Evolutionary conservation across 345 rosid genomes (phyloP).

Genomic region (Citrus reticulata): DNA sequence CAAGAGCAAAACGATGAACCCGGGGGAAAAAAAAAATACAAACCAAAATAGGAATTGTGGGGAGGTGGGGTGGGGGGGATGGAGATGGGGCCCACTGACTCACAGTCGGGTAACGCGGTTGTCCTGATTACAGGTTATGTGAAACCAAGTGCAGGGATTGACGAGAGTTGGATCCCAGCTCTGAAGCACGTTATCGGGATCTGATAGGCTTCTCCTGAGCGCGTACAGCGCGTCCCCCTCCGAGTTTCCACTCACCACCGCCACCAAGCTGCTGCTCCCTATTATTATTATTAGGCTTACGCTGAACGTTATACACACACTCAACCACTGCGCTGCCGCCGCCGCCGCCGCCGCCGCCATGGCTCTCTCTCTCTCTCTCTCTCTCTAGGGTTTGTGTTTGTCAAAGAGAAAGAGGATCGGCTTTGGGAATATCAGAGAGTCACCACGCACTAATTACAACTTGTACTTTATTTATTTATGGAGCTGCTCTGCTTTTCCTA

Average conservation of each 20-base stretch:
- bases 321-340: slow-evolving; percentile 22
- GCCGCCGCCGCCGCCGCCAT: slow-evolving; percentile 62
- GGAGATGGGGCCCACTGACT: neutral
- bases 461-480: neutral
- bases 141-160: slow-evolving; percentile 98
- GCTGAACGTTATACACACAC: slow-evolving; percentile 22
- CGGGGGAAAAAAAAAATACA: too few species aligned
- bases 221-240: slow-evolving; percentile 91
- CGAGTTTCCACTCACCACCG: slow-evolving; percentile 51
- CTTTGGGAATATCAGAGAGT: slow-evolving; percentile 44
- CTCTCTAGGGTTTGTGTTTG: neutral
- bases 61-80: neutral
- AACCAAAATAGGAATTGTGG: too few species aligned
- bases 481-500: neutral
- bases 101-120: slow-evolving; percentile 93
- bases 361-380: slow-evolving; percentile 5
- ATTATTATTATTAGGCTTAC: slow-evolving; percentile 13
- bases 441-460: neutral
- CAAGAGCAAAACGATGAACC: too few species aligned
- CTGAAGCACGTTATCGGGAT: slow-evolving; percentile 86
- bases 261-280: neutral
- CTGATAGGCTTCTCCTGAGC: slow-evolving; percentile 62
- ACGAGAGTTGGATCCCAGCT: slow-evolving; percentile 99
- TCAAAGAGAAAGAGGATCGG: slow-evolving; percentile 29
- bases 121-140: slow-evolving; percentile 85